Evolutionary conservation across 352 stramenopile species (phyloP), one percentile per base, ranked within the genome.

Genomic region (Thalassiosira hispida): DNA sequence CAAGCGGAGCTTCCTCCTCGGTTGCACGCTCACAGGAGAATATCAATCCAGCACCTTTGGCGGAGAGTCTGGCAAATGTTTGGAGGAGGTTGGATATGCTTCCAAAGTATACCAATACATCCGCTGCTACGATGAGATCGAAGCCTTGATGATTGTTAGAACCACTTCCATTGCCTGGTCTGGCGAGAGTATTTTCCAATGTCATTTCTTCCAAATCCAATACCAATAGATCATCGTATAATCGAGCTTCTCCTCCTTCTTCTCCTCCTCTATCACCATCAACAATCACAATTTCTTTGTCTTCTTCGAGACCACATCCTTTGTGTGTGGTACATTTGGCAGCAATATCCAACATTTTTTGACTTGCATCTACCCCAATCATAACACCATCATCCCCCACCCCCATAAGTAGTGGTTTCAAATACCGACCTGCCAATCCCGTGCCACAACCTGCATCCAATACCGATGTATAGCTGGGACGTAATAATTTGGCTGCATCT

Each of bases 21-120:
- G 49, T 84, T 74, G 12, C 73, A 35, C 69, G 33, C 81, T 93
- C 88, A 55, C 83, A 90, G 0, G 81, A 82, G 73, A 93, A 93
- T 14, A 93, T 85, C 14, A 90, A 51, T n/a, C 51, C 69, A 14
- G 65, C 47, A 52, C 40, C 29, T 35, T 49, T 56, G 53, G 65
- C 23, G 11, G 82, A 83, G 9, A 87, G 67, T 18, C 77, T 67
- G 11, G 78, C 68, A 78, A 91, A 92, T 20, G 83, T 88, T 7
- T 35, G 31, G 11, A 93, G 35, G 29, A 93, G 25, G 22, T 73
- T 77, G 59, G 82, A 11, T 22, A 93, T 44, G 29, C 71, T 79
- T 51, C 88, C 88, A 77, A 93, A 89, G 46, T 93, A 93, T 4
- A 90, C 83, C 1, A 93, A 72, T 0, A 93, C 88, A 80, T 93